Percentiles rank a stretch among this genome's conserved stretches.
phyloP scores from a whole-genome alignment of 148 eudicot species.

The Drosera capensis region DNA sequence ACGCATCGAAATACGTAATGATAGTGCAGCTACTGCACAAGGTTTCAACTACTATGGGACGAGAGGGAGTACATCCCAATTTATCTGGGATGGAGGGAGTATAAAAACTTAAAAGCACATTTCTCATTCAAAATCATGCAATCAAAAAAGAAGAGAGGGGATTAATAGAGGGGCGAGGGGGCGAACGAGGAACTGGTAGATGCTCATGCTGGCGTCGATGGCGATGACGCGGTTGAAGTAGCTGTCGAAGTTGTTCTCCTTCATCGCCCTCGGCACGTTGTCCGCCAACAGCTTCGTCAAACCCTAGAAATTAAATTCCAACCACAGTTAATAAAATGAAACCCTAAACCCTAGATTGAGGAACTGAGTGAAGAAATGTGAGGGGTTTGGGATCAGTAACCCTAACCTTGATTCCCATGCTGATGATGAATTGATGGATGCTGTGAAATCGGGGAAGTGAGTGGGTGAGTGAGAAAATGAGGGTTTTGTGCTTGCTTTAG shows the following conservation, averaged over 20 bases:
- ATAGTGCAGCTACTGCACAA: too few species aligned
- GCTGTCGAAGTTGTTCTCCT: constrained; percentile 96
- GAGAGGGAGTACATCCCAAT: too few species aligned
- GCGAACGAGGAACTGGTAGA: constrained; percentile 84
- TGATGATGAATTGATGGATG: too few species aligned
- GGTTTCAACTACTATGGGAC: too few species aligned
- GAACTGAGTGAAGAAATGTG: neutral
- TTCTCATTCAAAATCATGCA: too few species aligned
- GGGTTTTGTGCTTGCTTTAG: too few species aligned
- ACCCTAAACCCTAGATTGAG: constrained; percentile 2
- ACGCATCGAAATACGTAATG: too few species aligned
- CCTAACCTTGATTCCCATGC: constrained; percentile 33
- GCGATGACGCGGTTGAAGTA: constrained; percentile 84
- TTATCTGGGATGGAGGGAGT: too few species aligned
- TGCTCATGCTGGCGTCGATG: constrained; percentile 99
- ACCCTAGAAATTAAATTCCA: too few species aligned
- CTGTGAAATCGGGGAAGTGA: too few species aligned
- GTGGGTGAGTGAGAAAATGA: too few species aligned
- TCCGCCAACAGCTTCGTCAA: constrained; percentile 93
- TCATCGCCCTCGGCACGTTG: constrained; percentile 83
- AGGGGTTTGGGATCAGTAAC: neutral
- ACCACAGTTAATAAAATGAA: constrained; percentile 5
- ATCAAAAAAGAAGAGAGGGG: neutral
- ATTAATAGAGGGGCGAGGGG: neutral
- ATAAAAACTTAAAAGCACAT: too few species aligned